These are phyloP conservation scores for Syzygium malaccense DNA, from an alignment of 441 rosid species.

Conservation along the genomic window DNA sequence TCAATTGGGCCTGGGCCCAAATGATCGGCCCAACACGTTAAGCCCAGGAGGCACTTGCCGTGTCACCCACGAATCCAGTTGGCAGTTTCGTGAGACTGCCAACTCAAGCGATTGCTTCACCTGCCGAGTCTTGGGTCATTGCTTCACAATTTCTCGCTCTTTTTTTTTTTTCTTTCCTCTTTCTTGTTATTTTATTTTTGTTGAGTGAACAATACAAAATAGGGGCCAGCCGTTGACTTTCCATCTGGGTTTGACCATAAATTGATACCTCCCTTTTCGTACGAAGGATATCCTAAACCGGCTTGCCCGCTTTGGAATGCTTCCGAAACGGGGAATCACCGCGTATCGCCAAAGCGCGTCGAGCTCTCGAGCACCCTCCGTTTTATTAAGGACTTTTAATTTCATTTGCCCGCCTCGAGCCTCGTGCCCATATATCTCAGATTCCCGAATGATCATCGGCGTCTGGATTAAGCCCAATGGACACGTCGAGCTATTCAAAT, in stretches of 20 bases:
- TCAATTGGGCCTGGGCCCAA: neutral
- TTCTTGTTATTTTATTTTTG: neutral
- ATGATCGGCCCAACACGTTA: neutral
- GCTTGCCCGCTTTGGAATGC: neutral
- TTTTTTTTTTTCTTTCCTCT: accelerated
- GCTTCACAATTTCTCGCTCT: neutral
- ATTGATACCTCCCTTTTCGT: neutral
- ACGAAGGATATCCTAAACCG: neutral
- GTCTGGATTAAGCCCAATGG: accelerated
- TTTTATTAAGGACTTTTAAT: too few species aligned
- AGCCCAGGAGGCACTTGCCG: neutral
- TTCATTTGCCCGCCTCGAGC: neutral
- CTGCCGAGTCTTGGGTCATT: neutral
- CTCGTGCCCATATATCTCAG: accelerated
- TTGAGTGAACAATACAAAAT: neutral
- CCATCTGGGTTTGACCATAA: neutral
- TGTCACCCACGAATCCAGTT: neutral
- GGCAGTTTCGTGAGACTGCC: too few species aligned
- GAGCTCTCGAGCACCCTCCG: neutral
- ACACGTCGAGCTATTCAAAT: accelerated
- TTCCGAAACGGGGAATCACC: neutral
- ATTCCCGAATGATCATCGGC: accelerated
- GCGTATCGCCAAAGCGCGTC: neutral
- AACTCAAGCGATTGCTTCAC: neutral
- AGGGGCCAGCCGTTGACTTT: neutral